Evolutionary conservation across 306 rosid species (phyloP), one percentile per base, ranked within the genome.

Genomic region (Aeschynomene evenia): DNA sequence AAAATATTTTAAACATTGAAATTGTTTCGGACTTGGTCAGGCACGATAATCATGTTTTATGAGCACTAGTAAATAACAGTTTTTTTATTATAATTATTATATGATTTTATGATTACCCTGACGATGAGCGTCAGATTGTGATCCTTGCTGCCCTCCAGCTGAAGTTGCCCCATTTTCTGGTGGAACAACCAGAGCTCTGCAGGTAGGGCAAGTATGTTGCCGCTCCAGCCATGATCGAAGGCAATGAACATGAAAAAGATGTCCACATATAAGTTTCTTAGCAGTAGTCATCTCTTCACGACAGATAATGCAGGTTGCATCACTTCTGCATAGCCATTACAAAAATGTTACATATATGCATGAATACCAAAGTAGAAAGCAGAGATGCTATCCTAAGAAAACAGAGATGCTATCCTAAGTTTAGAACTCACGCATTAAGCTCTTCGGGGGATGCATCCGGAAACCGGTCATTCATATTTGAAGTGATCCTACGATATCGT

Each of bases 211-310:
- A 58, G 97, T 95, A 84, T 91, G 95, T 37, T 95, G 99, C 76
- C 99, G 81, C 88, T 95, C 99, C 72, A 95, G 73, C 99, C 99
- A 95, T 75, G 99, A 95, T 20, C 99, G 97, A 45, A 95, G 92
- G 76, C 99, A 95, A 75, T 89, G 88, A 43, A 95, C 99, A 66
- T 95, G 99, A 70, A 95, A 95, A 52, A 91, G 88, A 71, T 95
- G 99, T 57, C 99, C 99, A 22, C 99, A 95, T 62, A 95, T 78
- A 50, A 95, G 89, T 80, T 95, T 95, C 88, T 95, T 95, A 63
- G 99, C 99, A 11, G 87, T 80, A 63, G 93, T 91, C 99, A 95
- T 95, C 82, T 95, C 99, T 83, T 95, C 99, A 74, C 99, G 99
- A 55, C 99, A 95, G 78, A 95, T 95, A 53, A 95, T 95, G 83